Evolutionary conservation across 768 basidiomycete species (phyloP).

Genomic region (Cystofilobasidium bisporidii): DNA sequence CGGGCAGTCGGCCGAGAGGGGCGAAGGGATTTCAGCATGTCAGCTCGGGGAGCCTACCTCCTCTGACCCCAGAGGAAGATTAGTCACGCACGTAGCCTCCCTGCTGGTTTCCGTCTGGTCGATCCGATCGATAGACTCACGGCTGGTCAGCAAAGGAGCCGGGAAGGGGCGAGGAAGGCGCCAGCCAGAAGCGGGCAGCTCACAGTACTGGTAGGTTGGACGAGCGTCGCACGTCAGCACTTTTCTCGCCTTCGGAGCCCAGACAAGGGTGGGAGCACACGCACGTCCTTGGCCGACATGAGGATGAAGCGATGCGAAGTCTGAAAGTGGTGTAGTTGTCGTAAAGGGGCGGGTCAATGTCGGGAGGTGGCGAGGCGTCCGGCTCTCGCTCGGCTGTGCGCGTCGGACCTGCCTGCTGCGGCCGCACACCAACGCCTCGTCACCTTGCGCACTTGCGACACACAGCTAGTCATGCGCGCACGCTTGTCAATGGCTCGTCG

Average conservation of each 20-base stretch:
- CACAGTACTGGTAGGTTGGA: constrained; percentile 17
- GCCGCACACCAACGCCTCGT: no score
- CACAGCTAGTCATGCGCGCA: no score
- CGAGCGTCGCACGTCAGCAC: background rate
- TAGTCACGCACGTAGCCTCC: constrained; percentile 7
- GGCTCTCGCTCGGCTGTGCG: no score
- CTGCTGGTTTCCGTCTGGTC: constrained; percentile 16
- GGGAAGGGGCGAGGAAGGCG: background rate
- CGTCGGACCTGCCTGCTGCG: background rate
- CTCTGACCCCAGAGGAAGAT: background rate
- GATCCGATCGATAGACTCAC: background rate
- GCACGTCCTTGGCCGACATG: constrained; percentile 28
- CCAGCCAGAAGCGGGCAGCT: background rate
- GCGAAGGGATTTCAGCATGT: no score
- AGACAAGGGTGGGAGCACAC: background rate
- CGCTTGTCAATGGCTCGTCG: no score
- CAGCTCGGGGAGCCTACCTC: no score
- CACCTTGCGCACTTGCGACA: no score
- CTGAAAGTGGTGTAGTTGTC: background rate
- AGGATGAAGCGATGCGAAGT: background rate
- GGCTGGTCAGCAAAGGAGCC: background rate
- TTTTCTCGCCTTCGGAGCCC: background rate
- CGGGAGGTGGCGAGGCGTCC: no score
- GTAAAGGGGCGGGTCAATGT: background rate
- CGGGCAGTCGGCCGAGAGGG: background rate